These are phyloP conservation scores for Diaporthe longicolla DNA, from an alignment of 2,329 filamentous ascomycete genomes.

Conservation along the genomic window DNA sequence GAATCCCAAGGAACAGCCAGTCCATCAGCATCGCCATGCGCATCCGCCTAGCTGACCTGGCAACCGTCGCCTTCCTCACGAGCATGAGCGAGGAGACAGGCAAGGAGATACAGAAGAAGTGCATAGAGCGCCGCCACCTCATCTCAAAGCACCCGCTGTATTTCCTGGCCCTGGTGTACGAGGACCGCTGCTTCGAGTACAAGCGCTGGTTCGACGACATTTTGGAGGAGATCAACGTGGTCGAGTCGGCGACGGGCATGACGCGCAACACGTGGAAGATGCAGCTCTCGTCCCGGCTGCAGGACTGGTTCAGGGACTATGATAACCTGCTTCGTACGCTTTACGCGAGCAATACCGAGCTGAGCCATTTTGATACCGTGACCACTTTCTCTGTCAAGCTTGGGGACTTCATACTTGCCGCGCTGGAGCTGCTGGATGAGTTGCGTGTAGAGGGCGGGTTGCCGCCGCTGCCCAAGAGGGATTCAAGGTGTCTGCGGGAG, in stretches of 20 bases:
- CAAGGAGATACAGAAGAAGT: background rate
- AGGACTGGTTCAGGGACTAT: slow-evolving; percentile 32
- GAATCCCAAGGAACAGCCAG: slow-evolving; percentile 24
- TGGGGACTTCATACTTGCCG: background rate
- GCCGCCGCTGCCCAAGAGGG: background rate
- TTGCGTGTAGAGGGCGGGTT: slow-evolving; percentile 4
- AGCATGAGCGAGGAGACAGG: slow-evolving; percentile 12
- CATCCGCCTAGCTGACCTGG: slow-evolving; percentile 19
- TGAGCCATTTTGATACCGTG: slow-evolving; percentile 30
- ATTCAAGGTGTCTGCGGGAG: background rate
- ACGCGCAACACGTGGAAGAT: too few species aligned
- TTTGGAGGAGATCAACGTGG: too few species aligned
- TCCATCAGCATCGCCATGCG: slow-evolving; percentile 33
- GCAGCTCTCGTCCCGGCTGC: too few species aligned
- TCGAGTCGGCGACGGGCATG: too few species aligned
- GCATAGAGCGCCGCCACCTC: slow-evolving; percentile 9
- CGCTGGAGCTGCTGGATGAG: background rate
- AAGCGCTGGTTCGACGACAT: too few species aligned
- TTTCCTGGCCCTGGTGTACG: slow-evolving; percentile 23
- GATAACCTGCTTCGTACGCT: slow-evolving; percentile 28
- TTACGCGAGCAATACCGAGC: slow-evolving; percentile 31
- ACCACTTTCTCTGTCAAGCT: slow-evolving; percentile 27
- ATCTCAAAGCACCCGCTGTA: slow-evolving; percentile 25
- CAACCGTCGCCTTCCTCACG: slow-evolving; percentile 25
- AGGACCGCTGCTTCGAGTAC: slow-evolving; percentile 1